Evolutionary conservation across 495 filamentous ascomycete species (phyloP).

Genomic region (Tuber calosporum): DNA sequence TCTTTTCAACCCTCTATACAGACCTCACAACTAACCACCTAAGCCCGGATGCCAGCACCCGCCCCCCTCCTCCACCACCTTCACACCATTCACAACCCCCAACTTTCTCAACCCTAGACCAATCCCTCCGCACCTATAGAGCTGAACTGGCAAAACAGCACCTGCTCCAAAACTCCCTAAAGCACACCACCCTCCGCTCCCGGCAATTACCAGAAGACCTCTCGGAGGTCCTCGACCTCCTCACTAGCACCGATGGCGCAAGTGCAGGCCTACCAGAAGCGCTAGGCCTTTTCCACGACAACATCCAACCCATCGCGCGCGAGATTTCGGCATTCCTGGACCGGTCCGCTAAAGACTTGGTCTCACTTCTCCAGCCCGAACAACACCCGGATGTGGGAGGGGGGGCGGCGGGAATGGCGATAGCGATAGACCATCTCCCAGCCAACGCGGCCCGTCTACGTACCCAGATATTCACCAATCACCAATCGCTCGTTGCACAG

Average conservation of each 20-base stretch:
- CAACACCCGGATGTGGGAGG: neutral
- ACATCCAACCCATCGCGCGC: constrained; percentile 22
- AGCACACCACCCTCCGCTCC: constrained; percentile 20
- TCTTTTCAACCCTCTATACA: constrained; percentile 33
- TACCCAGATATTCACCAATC: constrained; percentile 23
- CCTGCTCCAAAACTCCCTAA: constrained; percentile 30
- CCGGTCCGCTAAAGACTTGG: constrained; percentile 14
- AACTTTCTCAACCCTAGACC: neutral
- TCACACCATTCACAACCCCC: constrained; percentile 29
- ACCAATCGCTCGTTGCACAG: constrained; percentile 11
- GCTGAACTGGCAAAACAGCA: constrained; percentile 40
- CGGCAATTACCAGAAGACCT: constrained; percentile 34
- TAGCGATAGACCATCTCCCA: constrained; percentile 31
- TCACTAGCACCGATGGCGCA: constrained; percentile 13
- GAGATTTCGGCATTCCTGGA: constrained; percentile 29
- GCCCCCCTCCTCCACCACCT: constrained; percentile 25
- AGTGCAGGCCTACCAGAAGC: constrained; percentile 24
- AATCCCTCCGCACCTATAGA: constrained; percentile 40
- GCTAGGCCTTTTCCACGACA: constrained; percentile 35
- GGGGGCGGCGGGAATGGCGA: neutral
- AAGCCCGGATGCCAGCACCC: constrained; percentile 35
- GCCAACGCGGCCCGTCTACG: constrained; percentile 36
- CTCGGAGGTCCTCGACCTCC: constrained; percentile 37
- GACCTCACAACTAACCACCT: constrained; percentile 34
- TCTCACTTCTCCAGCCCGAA: neutral